Base-by-base conservation (phyloP, 306 rosid species). In the Rosa lucieae region DNA sequence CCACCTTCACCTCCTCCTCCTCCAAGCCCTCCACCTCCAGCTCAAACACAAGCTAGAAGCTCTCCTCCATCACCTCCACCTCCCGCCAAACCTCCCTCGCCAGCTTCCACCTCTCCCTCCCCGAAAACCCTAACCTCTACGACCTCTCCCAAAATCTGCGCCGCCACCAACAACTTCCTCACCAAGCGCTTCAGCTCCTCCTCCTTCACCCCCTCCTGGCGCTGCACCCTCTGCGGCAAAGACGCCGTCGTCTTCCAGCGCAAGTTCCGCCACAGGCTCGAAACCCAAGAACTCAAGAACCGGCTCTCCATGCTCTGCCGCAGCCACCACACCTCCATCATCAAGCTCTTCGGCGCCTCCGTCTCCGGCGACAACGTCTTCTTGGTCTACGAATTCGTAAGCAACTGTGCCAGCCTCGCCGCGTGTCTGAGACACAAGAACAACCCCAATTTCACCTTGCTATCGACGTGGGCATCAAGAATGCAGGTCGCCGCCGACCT, bases 401-500 rank as follows among this genome's bases (percentile, higher is more conserved):
- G 35, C 32, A 97, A 93, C 0, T 97, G 93, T 0, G 93, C 94
- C 0, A 94, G 83, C 53, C 95, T 94, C 78, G 78, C 95, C n/a
- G 87, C 87, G 42, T 91, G 93, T 49, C 70, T 94, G 58, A 84
- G 97, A 10, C 92, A 88, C 77, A 40, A 82, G 0, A 84, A 13
- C 51, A 92, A 87, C 72, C 77, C 76, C 0, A 69, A 80, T 35
- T 94, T 87, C 83, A 91, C 98, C 0, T 91, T 94, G 14, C 88
- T 94, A 3, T 80, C 88, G 29, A 89, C 85, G 1, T 94, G 98
- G 98, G 48, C 79, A 8, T 94, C 97, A 20, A 82, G 98, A 82
- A 92, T 94, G 91, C 98, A 92, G 77, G 86, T 92, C 20, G 98
- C 97, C 6, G 78, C 97, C 0, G 97, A 94, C 86, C 77, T 94